Percentiles rank a stretch among this genome's conserved stretches.
These are phyloP conservation scores for Psidium friedrichsthalianum DNA, from an alignment of 345 rosid species.

Conservation along the genomic window DNA sequence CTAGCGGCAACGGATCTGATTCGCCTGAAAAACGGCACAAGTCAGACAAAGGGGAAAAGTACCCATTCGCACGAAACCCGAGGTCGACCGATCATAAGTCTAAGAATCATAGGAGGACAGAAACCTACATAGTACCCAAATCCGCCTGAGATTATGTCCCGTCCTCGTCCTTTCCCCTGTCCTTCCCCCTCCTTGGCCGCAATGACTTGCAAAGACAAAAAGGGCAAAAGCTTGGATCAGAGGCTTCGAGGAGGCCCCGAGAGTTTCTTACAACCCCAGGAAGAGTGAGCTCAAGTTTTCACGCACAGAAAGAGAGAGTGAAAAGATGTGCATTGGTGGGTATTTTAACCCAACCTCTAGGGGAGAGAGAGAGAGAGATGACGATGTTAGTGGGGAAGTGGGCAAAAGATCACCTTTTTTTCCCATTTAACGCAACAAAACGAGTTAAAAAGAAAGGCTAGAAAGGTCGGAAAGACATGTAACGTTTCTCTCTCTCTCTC, in stretches of 20 bases:
- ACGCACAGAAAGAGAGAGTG: not conserved
- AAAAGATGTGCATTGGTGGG: not conserved
- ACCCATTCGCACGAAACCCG: not conserved
- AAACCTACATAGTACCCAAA: not conserved
- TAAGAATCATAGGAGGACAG: not conserved
- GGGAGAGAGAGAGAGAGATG: not conserved
- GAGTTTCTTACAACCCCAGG: not conserved
- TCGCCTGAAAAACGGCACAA: not conserved
- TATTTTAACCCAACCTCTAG: not conserved
- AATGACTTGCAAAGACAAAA: not conserved
- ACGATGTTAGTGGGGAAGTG: not conserved
- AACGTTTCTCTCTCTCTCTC: not conserved
- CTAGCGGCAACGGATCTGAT: not conserved
- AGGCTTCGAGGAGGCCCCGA: not conserved
- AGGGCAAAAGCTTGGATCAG: not conserved
- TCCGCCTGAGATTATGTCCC: not conserved
- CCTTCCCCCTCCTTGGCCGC: not conserved
- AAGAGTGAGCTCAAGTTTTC: constrained; percentile 14
- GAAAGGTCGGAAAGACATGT: not conserved
- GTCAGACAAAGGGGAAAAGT: not conserved
- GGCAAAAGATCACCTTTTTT: not conserved
- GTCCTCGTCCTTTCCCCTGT: not conserved
- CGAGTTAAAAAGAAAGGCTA: not conserved
- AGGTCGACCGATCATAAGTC: not conserved
- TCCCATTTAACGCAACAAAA: not conserved